Evolutionary conservation across 2,329 filamentous ascomycete genomes (phyloP).

Genomic region (Clarireedia hainanense): DNA sequence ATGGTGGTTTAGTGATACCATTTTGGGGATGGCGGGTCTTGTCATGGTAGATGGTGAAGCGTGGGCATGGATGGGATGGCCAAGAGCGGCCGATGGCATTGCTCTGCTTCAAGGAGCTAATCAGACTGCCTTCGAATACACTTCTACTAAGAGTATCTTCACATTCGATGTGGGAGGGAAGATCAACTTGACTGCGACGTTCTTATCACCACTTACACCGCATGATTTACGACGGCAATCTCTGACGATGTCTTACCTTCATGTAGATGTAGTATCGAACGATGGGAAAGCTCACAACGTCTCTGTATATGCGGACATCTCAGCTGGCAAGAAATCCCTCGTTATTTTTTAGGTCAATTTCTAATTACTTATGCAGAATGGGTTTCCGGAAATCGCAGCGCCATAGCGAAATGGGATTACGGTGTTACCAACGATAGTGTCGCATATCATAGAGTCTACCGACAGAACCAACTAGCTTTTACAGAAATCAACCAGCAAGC

Average conservation of each 20-base stretch:
- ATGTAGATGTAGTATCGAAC: conserved; percentile 52
- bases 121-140: conserved; percentile 60
- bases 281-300: conserved; percentile 58
- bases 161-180: conserved; percentile 54
- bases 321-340: conserved; percentile 45
- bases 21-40: conserved; percentile 60
- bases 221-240: conserved; percentile 60
- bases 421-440: conserved; percentile 39
- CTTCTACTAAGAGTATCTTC: conserved; percentile 64
- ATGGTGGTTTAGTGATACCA: conserved; percentile 37
- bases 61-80: conserved; percentile 58
- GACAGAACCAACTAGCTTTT: conserved; percentile 54
- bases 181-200: conserved; percentile 59
- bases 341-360: too few relatives aligned
- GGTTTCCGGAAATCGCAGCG: conserved; percentile 53
- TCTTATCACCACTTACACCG: conserved; percentile 62
- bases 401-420: conserved; percentile 56
- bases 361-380: conserved; percentile 47
- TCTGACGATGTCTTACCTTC: conserved; percentile 61
- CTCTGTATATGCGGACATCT: conserved; percentile 65
- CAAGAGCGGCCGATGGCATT: conserved; percentile 31
- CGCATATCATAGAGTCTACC: conserved; percentile 56
- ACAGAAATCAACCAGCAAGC: conserved; percentile 62
- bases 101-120: conserved; percentile 36
- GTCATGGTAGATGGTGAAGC: conserved; percentile 57